Evolutionary conservation across 805 yeast species (phyloP), one percentile per base, ranked within the genome.

Genomic region (Teunomyces barrocoloradensis): DNA sequence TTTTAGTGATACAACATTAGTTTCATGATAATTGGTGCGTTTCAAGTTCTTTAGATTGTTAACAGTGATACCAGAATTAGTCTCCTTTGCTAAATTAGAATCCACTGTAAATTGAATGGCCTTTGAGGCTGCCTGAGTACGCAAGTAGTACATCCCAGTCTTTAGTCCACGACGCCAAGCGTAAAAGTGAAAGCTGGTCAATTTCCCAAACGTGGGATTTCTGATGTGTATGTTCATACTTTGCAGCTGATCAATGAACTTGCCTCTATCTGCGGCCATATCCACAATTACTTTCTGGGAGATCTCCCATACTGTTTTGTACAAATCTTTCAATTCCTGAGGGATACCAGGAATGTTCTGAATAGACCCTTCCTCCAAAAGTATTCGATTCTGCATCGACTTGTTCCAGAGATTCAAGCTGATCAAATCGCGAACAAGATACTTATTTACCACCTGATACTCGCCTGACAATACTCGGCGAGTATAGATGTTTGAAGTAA

Each of bases 221-320:
- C 61, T 59, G 53, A 72, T 53, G 52, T 68, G 60, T 37, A 72
- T 70, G 48, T 72, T 72, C 71, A 69, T 71, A 45, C 81, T 77
- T 51, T 71, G 77, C 64, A 65, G 69, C 51, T 73, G 78, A 57
- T 81, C 87, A 52, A 86, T 75, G 61, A 80, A 86, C 6, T 87
- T 81, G 18, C 85, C 85, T 58, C 89, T 75, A 61, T 80, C 91
- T 15, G 87, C 86, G 29, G 96, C 89, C 89, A 91, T 79, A 56
- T 90, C 96, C 51, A 92, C 85, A 50, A 92, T 79, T 9, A 78
- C 75, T 68, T 81, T 86, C 68, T 92, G 99, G 42, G 96, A 81
- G 41, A 92, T 80, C 69, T 92, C 99, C 99, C 99, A 92, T 7
- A 90, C 97, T 0, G 99, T 92, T 67, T 85, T 89, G 73, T 91